A percentile compares a stretch with the other conserved stretches of the same genome.
These are phyloP conservation scores for Eurotiales sp. DNA, from an alignment of 2,329 filamentous ascomycete genomes.

Conservation along the genomic window DNA sequence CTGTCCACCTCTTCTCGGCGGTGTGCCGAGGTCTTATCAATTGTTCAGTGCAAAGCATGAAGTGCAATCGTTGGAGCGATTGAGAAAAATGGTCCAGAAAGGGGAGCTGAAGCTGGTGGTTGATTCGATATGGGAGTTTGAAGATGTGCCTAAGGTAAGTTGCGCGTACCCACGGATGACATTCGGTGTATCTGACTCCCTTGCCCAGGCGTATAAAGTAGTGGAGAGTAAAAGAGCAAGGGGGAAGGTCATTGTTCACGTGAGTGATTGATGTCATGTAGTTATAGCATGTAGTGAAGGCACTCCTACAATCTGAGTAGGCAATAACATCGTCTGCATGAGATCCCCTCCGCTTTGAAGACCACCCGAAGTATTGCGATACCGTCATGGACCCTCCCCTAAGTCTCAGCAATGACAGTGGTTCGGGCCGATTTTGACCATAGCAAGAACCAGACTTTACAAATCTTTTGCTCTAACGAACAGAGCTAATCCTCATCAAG, in stretches of 20 bases:
- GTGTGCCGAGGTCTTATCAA: conserved; percentile 3
- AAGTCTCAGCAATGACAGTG: no score
- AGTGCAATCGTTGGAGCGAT: background rate
- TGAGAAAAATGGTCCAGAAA: background rate
- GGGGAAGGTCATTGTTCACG: conserved; percentile 8
- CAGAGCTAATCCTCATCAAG: conserved; percentile 37
- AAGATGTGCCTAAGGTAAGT: conserved; percentile 8
- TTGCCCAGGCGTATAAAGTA: conserved; percentile 5
- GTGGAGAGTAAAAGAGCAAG: conserved; percentile 10
- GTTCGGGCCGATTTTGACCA: no score
- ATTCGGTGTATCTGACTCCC: background rate
- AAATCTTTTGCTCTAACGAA: no score
- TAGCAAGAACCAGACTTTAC: no score
- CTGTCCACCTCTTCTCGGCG: conserved; percentile 2
- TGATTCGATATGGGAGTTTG: conserved; percentile 9
- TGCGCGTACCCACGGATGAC: background rate
- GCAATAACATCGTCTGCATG: no score
- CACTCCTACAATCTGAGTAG: no score
- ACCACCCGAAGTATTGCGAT: no score
- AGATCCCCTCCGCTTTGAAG: no score
- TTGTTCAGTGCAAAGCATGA: conserved; percentile 1
- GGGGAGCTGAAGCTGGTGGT: conserved; percentile 1
- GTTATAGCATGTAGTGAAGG: no score
- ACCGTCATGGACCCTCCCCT: no score
- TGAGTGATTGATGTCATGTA: conserved; percentile 1